Percentiles rank a stretch among this genome's conserved stretches.
These are phyloP conservation scores for Plasmopara viticola DNA, from an alignment of 352 stramenopile genomes.

Conservation along the genomic window DNA sequence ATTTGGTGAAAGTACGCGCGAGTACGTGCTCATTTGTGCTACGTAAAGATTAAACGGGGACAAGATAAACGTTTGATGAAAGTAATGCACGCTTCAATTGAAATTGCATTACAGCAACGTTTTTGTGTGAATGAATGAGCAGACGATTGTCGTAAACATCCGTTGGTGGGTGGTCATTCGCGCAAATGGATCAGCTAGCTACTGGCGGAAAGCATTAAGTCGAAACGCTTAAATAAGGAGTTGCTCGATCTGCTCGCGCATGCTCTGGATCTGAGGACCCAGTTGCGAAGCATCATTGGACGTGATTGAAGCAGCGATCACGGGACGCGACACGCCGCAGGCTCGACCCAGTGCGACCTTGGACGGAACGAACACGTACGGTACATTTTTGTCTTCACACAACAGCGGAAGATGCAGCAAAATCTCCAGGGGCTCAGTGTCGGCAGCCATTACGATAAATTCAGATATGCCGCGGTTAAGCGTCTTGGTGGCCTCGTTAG, in stretches of 20 bases:
- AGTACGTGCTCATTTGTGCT: constrained; percentile 94
- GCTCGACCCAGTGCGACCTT: constrained; percentile 98
- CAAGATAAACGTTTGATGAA: too few species aligned
- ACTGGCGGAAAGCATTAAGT: constrained; percentile 18
- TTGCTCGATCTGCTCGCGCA: constrained; percentile 99
- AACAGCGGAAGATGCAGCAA: constrained; percentile 98
- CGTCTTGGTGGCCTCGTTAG: constrained; percentile 99
- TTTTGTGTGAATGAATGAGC: too few species aligned
- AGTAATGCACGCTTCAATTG: too few species aligned
- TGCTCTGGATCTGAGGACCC: constrained; percentile 97
- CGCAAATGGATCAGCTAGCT: too few species aligned
- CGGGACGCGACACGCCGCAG: constrained; percentile 97
- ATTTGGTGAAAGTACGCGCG: constrained; percentile 94
- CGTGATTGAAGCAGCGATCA: constrained; percentile 98
- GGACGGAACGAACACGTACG: constrained; percentile 91
- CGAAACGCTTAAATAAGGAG: constrained; percentile 95
- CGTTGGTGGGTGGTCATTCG: too few species aligned
- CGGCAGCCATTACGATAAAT: constrained; percentile 99
- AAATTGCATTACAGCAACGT: too few species aligned
- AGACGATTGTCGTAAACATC: too few species aligned
- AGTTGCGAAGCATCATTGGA: constrained; percentile 99
- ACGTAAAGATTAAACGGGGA: constrained; percentile 17
- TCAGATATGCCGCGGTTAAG: constrained; percentile 99
- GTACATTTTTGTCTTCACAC: constrained; percentile 97
- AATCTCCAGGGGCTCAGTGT: constrained; percentile 99